Evolutionary conservation across 352 stramenopile species (phyloP).

Genomic region (Hyaloperonospora arabidopsidis): DNA sequence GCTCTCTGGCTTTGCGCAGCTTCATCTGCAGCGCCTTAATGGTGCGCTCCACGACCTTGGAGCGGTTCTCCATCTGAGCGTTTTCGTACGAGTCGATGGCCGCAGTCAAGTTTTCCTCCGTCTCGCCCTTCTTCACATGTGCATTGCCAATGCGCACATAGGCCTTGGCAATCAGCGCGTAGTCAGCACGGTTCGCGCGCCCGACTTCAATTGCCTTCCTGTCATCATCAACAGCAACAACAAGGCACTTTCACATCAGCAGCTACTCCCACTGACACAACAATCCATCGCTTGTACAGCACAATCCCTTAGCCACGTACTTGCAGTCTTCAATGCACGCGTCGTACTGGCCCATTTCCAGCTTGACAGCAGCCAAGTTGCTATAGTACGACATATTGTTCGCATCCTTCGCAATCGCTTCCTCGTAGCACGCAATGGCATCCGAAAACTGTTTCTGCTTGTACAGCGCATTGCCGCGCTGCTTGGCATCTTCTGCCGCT

Average conservation of each 20-base stretch:
- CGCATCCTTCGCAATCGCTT: slow-evolving; percentile 92
- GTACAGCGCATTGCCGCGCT: slow-evolving; percentile 95
- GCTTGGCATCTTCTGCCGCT: slow-evolving; percentile 87
- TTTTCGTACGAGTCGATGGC: slow-evolving; percentile 86
- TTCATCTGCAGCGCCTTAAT: slow-evolving; percentile 92
- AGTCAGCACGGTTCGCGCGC: slow-evolving; percentile 91
- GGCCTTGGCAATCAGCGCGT: slow-evolving; percentile 93
- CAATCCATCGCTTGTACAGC: not conserved
- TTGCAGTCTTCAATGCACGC: slow-evolving; percentile 91
- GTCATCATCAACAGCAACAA: slow-evolving; percentile 1
- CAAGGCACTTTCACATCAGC: not conserved
- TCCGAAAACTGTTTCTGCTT: slow-evolving; percentile 95
- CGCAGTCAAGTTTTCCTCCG: slow-evolving; percentile 73
- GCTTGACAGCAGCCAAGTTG: slow-evolving; percentile 96
- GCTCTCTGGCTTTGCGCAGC: slow-evolving; percentile 91
- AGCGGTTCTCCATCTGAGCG: slow-evolving; percentile 82
- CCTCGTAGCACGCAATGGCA: slow-evolving; percentile 91
- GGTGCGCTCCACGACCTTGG: slow-evolving; percentile 91
- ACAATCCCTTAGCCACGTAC: slow-evolving; percentile 28
- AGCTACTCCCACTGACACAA: not conserved
- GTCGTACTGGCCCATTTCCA: slow-evolving; percentile 94
- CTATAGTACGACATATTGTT: slow-evolving; percentile 96
- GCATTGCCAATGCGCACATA: slow-evolving; percentile 95
- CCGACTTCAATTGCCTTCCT: slow-evolving; percentile 93
- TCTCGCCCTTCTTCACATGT: slow-evolving; percentile 91